Evolutionary conservation across 2,329 filamentous ascomycete species (phyloP), one percentile per base, ranked within the genome.

Genomic region (Dactylellina haptotyla): DNA sequence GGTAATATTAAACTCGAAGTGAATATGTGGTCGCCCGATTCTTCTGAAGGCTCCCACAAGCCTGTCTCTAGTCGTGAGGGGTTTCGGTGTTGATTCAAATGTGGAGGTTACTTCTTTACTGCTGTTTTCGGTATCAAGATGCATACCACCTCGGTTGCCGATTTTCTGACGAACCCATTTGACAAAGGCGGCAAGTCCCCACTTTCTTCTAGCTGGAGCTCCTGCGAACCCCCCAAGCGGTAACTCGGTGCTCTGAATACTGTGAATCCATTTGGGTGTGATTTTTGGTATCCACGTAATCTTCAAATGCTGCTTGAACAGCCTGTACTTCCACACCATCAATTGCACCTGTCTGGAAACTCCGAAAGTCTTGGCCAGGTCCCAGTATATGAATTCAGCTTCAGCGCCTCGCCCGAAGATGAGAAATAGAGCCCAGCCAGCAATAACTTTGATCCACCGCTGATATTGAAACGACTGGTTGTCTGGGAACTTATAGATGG

Each of bases 381-480:
- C 79, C 58, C 81, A 81, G 77, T 89, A 89, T 79, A 86, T 84
- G 23, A 81, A 80, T 2, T 82, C 80, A 0, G 88, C 88, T 77
- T 90, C 88, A 25, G 81, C 82, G 28, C 88, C 88, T 14, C 87
- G 84, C 6, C 89, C 88, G 75, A 90, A 90, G 77, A 88, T 85
- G n/a, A 85, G 58, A 77, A 90, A 90, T 10, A 87, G 80, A 25
- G 87, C 67, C 69, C 85, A 83, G 0, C 85, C 86, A 2, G 84
- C 81, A 0, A 78, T 82, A 8, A 89, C 80, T 50, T 85, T 83
- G 18, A 85, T 82, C 86, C 87, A 90, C 28, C 85, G 83, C 77
- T 89, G 85, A 70, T 85, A 85, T 45, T 82, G 79, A 39, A 85
- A 80, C 1, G 75, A 8, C 34, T 85, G 83, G 41, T 80, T 37